Evolutionary conservation across 2,329 filamentous ascomycete species (phyloP).

Genomic region (Aspergillus sergii): DNA sequence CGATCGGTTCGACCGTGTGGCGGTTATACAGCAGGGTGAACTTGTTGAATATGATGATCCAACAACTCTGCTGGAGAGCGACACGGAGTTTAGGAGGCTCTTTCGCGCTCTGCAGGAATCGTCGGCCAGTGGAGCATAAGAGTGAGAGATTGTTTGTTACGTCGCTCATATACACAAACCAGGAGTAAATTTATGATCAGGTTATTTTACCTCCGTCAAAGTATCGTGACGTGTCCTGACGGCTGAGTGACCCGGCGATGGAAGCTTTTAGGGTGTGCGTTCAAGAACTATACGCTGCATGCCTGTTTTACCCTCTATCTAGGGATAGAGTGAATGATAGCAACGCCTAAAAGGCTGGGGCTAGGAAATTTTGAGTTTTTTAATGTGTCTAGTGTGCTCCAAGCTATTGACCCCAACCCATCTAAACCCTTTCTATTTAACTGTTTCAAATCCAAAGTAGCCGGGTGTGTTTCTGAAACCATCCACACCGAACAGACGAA

Average conservation of each 20-base stretch:
- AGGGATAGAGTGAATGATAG: neutral
- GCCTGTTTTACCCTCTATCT: neutral
- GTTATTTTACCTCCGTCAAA: too few species aligned
- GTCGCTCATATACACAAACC: too few species aligned
- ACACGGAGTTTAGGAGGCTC: neutral
- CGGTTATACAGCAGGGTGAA: constrained; percentile 27
- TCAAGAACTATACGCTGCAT: neutral
- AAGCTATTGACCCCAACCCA: neutral
- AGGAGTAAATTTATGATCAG: too few species aligned
- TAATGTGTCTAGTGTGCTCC: neutral
- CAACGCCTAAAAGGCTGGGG: neutral
- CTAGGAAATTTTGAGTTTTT: too few species aligned
- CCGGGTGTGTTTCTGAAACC: neutral
- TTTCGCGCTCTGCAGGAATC: neutral
- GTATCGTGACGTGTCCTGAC: too few species aligned
- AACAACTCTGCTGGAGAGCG: neutral
- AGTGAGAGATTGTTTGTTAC: too few species aligned
- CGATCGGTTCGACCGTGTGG: constrained; percentile 30
- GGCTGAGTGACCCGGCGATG: neutral
- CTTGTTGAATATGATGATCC: constrained; percentile 19
- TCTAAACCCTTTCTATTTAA: neutral
- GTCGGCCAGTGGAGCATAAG: neutral
- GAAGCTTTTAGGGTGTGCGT: neutral
- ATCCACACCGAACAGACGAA: neutral
- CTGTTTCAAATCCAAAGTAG: neutral